Percentiles rank a stretch among this genome's conserved stretches.
These are phyloP conservation scores for Aspergillaceae sp. DNA, from an alignment of 2,329 filamentous ascomycete genomes.

Conservation along the genomic window DNA sequence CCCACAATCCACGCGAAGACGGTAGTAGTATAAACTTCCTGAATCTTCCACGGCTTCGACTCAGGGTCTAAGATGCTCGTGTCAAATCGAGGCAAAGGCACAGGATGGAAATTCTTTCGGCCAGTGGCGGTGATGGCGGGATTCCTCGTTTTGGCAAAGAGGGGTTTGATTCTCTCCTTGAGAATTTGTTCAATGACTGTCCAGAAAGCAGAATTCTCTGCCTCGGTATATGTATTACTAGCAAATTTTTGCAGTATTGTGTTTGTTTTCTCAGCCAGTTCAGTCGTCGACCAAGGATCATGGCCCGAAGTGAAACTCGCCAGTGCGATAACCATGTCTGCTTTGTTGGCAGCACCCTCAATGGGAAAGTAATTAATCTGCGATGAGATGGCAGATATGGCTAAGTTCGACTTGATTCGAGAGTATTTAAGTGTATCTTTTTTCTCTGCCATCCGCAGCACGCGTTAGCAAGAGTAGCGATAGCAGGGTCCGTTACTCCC, in stretches of 20 bases:
- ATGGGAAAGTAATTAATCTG: conserved; percentile 14
- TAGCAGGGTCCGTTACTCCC: neutral
- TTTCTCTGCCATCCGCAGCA: too few species aligned
- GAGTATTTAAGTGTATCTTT: conserved; percentile 2
- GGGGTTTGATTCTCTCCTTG: conserved; percentile 28
- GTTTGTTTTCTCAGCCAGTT: conserved; percentile 12
- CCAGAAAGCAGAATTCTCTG: conserved; percentile 9
- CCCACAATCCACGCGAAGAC: conserved; percentile 28
- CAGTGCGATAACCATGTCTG: conserved; percentile 23
- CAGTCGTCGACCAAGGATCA: conserved; percentile 29
- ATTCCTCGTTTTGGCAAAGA: conserved; percentile 35
- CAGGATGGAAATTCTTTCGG: conserved; percentile 36
- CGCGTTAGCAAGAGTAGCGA: too few species aligned
- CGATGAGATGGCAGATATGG: conserved; percentile 19
- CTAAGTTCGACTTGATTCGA: conserved; percentile 17
- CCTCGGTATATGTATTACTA: neutral
- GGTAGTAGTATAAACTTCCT: conserved; percentile 27
- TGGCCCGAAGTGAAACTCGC: conserved; percentile 24
- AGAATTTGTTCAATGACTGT: conserved; percentile 9
- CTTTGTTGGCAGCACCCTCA: conserved; percentile 10
- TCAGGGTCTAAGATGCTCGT: conserved; percentile 26
- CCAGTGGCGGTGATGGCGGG: conserved; percentile 35
- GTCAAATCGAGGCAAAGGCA: conserved; percentile 30
- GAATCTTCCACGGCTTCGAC: conserved; percentile 32
- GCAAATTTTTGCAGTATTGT: conserved; percentile 10